Evolutionary conservation across 106 monocot species (phyloP).

Genomic region (Dendrobium chrysotoxum): DNA sequence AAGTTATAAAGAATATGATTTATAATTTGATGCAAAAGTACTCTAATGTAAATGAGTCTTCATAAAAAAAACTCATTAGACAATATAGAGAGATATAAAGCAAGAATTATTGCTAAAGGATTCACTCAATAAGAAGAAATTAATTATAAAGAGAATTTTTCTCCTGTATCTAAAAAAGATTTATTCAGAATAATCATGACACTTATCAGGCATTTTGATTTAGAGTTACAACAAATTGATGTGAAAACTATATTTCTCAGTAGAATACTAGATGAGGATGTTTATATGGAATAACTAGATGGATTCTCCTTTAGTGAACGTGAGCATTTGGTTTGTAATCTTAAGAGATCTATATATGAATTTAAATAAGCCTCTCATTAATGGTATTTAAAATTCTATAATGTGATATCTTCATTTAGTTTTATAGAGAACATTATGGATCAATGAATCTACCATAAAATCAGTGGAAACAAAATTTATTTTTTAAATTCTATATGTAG

Average conservation of each 20-base stretch:
- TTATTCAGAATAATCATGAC: not conserved
- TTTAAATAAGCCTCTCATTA: not conserved
- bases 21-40: too few species aligned
- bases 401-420: too few species aligned
- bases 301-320: not conserved
- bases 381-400: not conserved
- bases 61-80: too few species aligned
- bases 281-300: not conserved
- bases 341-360: constrained; percentile 8
- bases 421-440: too few species aligned
- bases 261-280: constrained; percentile 3
- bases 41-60: too few species aligned
- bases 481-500: not conserved
- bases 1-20: too few species aligned
- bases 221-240: constrained; percentile 12
- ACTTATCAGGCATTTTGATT: too few species aligned
- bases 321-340: not conserved
- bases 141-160: constrained; percentile 8
- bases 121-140: too few species aligned
- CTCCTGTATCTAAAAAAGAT: not conserved
- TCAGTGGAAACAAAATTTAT: not conserved
- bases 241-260: constrained; percentile 15
- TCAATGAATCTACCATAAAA: too few species aligned
- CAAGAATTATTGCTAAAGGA: too few species aligned
- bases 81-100: too few species aligned